phyloP scores from a whole-genome alignment of 1,139 yeast species.

The Yamadazyma sp. region DNA sequence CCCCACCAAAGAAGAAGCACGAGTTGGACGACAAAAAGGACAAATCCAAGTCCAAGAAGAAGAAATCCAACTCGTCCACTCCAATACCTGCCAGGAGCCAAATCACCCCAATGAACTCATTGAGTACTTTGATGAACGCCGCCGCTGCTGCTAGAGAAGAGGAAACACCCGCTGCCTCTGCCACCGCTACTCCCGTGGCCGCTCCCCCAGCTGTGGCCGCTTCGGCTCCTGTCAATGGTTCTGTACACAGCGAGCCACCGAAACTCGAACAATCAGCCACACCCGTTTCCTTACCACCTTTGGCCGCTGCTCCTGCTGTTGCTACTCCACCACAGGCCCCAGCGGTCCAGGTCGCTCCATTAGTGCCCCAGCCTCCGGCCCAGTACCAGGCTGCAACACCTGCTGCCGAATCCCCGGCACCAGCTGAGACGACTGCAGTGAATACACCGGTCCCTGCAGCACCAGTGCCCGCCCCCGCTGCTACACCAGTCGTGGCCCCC shows the following conservation, averaged over 20 bases:
- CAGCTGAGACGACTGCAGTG: conserved; percentile 7
- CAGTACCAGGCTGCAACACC: conserved; percentile 7
- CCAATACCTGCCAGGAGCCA: conserved; percentile 15
- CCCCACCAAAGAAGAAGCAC: conserved; percentile 22
- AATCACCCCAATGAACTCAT: conserved; percentile 17
- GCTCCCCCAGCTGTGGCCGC: conserved; percentile 4
- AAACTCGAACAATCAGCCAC: conserved; percentile 3
- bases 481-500: conserved; percentile 6
- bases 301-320: conserved; percentile 7
- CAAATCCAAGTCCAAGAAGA: conserved; percentile 15
- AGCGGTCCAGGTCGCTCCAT: too few species aligned
- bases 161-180: conserved; percentile 4
- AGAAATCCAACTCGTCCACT: conserved; percentile 19
- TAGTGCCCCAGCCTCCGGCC: too few species aligned
- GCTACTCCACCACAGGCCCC: conserved; percentile 1
- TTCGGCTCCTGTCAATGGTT: conserved; percentile 13
- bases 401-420: conserved; percentile 4
- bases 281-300: conserved; percentile 9
- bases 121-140: conserved; percentile 33
- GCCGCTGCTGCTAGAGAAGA: conserved; percentile 21
- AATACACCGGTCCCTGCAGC: conserved; percentile 8
- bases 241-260: background rate
- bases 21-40: conserved; percentile 42
- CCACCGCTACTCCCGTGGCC: conserved; percentile 2
- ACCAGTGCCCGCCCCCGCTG: conserved; percentile 7